Conservation (phyloP, 2,329 filamentous ascomycete species). For the Diaporthe nobilis region DNA sequence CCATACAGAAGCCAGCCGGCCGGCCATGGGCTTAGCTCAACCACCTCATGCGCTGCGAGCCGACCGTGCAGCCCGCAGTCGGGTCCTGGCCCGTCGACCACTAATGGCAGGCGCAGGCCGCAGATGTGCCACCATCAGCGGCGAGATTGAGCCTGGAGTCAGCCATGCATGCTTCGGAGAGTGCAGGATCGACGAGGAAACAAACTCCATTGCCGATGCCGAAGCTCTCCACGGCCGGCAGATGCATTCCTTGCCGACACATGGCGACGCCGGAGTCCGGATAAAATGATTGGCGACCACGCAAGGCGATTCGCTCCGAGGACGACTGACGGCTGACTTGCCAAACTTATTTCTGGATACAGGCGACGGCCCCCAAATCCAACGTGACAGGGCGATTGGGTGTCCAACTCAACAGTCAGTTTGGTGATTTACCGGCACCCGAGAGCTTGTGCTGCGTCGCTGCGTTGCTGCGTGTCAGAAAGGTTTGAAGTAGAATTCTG, state of each 20-base stretch:
- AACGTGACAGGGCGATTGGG: conserved; percentile 9
- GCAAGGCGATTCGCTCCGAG: conserved; percentile 23
- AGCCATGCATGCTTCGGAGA: background rate
- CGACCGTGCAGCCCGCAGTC: background rate
- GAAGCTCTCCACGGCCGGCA: conserved; percentile 13
- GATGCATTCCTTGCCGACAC: conserved; percentile 5
- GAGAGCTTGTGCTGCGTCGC: conserved; percentile 18
- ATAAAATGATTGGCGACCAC: conserved; percentile 8
- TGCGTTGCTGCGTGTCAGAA: conserved; percentile 27
- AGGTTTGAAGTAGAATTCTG: conserved; percentile 25
- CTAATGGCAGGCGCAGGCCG: background rate
- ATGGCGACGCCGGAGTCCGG: conserved; percentile 25
- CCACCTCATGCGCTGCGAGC: background rate
- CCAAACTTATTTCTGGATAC: background rate
- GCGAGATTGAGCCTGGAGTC: background rate
- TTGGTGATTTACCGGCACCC: conserved; percentile 16
- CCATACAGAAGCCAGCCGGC: background rate
- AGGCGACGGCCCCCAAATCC: background rate
- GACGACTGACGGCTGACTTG: background rate
- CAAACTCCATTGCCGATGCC: background rate
- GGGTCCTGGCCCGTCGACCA: background rate
- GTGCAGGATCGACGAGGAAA: conserved; percentile 10
- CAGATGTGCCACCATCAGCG: background rate
- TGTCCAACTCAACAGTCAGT: background rate
- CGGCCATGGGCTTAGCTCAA: background rate